Evolutionary conservation across 2,329 filamentous ascomycete species (phyloP), one percentile per base, ranked within the genome.

Genomic region (Phaeophleospora eucalypticola): DNA sequence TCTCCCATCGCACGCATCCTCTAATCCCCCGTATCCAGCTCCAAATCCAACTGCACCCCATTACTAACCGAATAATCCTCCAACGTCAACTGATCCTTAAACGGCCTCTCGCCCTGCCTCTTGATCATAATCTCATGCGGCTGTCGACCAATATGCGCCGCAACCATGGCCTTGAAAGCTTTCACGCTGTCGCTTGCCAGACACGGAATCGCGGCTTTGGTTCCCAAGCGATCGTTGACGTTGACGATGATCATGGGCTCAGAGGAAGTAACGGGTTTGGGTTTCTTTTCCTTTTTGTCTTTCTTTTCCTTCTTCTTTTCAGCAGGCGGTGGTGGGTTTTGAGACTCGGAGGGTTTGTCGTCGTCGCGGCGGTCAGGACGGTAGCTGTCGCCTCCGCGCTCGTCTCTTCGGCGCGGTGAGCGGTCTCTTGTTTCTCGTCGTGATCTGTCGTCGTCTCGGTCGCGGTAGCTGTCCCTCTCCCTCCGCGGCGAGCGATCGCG

Each of bases 41-140:
- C 66, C 63, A 77, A 58, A 63, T 77, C 74, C 58, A 77, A 63
- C 62, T 76, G 74, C 63, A 95, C 89, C 8, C 91, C 91, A 69
- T 93, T 93, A 60, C 85, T 89, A 47, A 97, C 83, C n/a, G 87
- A 89, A 69, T 96, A 97, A 71, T 97, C 91, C 62, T 87, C 87
- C 58, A 96, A 68, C 27, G 83, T 90, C 51, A 96, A 77, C 59
- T 85, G 80, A 65, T 97, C 90, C 74, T 95, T 96, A 68, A 97
- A 96, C 18, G 91, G 90, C 55, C 90, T 73, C 71, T 96, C 89
- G 10, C 90, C 88, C 70, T 97, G 91, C 57, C 91, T 77, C 75
- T 94, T 93, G 49, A 97, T 70, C 71, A 96, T 76, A 54, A 97
- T 95, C 71, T 96, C 89, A 63, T 91, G 87, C 36, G 90, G 86